Percentiles rank a stretch among this genome's conserved stretches.
These are phyloP conservation scores for Pelargonium australe DNA, from an alignment of 441 rosid species.

Conservation along the genomic window DNA sequence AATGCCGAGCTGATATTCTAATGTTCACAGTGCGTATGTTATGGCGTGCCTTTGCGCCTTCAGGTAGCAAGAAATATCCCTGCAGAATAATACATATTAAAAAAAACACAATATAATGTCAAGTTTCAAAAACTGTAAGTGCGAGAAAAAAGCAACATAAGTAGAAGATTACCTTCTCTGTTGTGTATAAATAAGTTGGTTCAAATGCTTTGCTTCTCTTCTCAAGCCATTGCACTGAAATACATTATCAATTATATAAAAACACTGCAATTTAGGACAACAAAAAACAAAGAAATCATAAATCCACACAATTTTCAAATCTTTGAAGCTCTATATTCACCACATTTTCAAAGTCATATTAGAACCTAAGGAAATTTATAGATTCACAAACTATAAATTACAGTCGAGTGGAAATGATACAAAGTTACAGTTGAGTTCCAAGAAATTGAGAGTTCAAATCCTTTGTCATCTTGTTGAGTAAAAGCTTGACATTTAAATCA, in stretches of 20 bases:
- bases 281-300: background rate
- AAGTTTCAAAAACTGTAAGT: background rate
- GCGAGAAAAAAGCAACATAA: constrained; percentile 15
- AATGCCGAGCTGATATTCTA: constrained; percentile 84
- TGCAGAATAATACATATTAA: constrained; percentile 24
- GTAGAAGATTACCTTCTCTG: constrained; percentile 63
- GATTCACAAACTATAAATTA: too few relatives aligned
- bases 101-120: background rate
- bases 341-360: too few relatives aligned
- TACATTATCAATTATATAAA: constrained; percentile 10
- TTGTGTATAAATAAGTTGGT: constrained; percentile 80
- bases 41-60: constrained; percentile 74
- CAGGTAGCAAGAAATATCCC: constrained; percentile 93
- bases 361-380: too few relatives aligned
- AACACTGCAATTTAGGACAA: background rate
- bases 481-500: too few relatives aligned
- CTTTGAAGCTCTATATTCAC: too few relatives aligned
- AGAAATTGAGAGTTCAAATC: too few relatives aligned
- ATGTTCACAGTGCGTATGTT: constrained; percentile 69
- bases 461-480: too few relatives aligned
- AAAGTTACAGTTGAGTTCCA: too few relatives aligned
- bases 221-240: constrained; percentile 81
- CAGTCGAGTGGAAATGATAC: too few relatives aligned
- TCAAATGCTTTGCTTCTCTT: constrained; percentile 74
- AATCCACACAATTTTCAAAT: background rate